A percentile compares a stretch with the other conserved stretches of the same genome.
phyloP scores from a whole-genome alignment of 2,329 filamentous ascomycete genomes.

The Geosmithia putterillii region DNA sequence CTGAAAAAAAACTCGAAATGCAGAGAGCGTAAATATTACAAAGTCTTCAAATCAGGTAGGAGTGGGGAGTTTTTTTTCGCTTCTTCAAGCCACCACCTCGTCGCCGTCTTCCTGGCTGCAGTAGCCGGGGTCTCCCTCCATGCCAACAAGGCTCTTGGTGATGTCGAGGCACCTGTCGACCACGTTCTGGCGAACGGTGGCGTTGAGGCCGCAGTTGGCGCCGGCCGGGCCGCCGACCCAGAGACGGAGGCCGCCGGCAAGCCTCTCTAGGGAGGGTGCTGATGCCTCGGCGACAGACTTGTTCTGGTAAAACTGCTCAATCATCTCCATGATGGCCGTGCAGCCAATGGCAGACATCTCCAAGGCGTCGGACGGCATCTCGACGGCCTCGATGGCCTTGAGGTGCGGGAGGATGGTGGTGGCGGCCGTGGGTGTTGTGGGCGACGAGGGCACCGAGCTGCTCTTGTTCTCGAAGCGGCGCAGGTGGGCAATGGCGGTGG shows the following conservation, averaged over 20 bases:
- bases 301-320: slow-evolving; percentile 38
- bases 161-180: slow-evolving; percentile 43
- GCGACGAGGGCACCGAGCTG: too few species aligned
- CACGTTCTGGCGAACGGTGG: slow-evolving; percentile 37
- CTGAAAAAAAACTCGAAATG: too few species aligned
- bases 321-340: slow-evolving; percentile 44
- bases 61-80: background rate
- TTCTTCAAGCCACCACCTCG: slow-evolving; percentile 28
- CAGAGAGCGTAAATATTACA: too few species aligned
- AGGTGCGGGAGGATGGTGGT: slow-evolving; percentile 26
- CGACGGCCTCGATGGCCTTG: slow-evolving; percentile 35
- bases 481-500: slow-evolving; percentile 48
- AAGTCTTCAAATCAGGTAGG: background rate
- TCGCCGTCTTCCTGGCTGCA: slow-evolving; percentile 36
- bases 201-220: slow-evolving; percentile 36
- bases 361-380: slow-evolving; percentile 24
- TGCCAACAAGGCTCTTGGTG: slow-evolving; percentile 44
- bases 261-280: slow-evolving; percentile 36
- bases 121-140: slow-evolving; percentile 49
- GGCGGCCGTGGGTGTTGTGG: background rate
- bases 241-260: slow-evolving; percentile 44
- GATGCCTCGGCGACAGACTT: slow-evolving; percentile 33
- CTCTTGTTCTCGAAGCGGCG: slow-evolving; percentile 25
- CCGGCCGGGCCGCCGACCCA: slow-evolving; percentile 46
- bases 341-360: slow-evolving; percentile 46